Conservation (phyloP, 2,329 filamentous ascomycete genomes). For the Exserohilum rostratum region DNA sequence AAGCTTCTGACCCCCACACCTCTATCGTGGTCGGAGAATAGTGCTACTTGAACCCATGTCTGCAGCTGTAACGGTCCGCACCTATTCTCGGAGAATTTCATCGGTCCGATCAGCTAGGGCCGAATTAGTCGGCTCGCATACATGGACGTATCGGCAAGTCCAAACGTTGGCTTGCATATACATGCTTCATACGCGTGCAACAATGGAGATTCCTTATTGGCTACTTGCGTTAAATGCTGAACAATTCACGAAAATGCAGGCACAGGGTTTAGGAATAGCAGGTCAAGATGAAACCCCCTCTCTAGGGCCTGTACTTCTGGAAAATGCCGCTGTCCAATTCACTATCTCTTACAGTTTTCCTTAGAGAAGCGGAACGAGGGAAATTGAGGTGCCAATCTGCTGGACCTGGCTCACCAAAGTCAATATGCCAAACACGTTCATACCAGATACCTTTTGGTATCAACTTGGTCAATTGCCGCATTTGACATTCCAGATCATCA, state of each 20-base stretch:
- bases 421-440: constrained; percentile 1
- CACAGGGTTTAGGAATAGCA: background rate
- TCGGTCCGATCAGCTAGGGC: constrained; percentile 8
- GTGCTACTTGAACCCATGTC: background rate
- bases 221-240: too few species aligned
- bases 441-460: background rate
- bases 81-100: background rate
- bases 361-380: background rate
- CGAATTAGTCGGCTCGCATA: background rate
- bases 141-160: background rate
- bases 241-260: too few species aligned
- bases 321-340: background rate
- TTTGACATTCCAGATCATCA: background rate
- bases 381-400: background rate
- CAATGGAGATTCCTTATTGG: background rate
- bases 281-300: background rate
- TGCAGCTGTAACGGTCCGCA: background rate
- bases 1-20: background rate
- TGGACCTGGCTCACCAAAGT: background rate
- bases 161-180: background rate
- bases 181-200: background rate
- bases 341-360: background rate
- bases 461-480: background rate
- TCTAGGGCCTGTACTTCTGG: background rate
- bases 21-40: background rate